Percentiles rank a stretch among this genome's conserved stretches.
phyloP scores from a whole-genome alignment of 495 filamentous ascomycete species.

The Oleoguttula mirabilis region DNA sequence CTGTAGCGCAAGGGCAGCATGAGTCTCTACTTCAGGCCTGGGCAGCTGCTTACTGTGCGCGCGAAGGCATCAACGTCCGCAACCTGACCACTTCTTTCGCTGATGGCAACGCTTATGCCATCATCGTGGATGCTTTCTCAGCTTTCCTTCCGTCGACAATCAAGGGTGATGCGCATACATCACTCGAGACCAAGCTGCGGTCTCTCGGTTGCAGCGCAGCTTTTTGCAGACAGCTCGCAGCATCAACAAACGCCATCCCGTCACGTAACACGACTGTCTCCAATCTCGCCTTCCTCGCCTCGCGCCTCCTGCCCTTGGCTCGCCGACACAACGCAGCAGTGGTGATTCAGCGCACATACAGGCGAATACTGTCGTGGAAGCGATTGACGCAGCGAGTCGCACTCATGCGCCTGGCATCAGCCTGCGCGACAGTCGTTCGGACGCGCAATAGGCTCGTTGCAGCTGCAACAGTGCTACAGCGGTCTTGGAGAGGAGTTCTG shows the following conservation, averaged over 20 bases:
- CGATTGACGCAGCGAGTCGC: slow-evolving; percentile 15
- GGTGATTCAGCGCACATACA: slow-evolving; percentile 38
- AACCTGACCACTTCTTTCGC: slow-evolving; percentile 53
- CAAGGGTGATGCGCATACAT: background rate
- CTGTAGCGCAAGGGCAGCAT: background rate
- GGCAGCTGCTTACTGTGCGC: slow-evolving; percentile 38
- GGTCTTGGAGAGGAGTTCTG: slow-evolving; percentile 29
- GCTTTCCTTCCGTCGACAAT: slow-evolving; percentile 23
- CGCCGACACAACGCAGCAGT: slow-evolving; percentile 40
- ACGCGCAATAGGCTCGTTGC: slow-evolving; percentile 21
- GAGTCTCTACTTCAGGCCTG: slow-evolving; percentile 40
- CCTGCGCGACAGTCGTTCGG: slow-evolving; percentile 27
- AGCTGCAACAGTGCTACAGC: slow-evolving; percentile 31
- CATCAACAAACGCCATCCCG: slow-evolving; percentile 23
- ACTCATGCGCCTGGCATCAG: slow-evolving; percentile 24
- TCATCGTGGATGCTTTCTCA: slow-evolving; percentile 50
- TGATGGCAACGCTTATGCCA: slow-evolving; percentile 42
- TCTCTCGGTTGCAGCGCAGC: slow-evolving; percentile 27
- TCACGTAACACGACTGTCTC: slow-evolving; percentile 42
- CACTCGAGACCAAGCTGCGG: slow-evolving; percentile 24
- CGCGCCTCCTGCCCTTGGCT: slow-evolving; percentile 44
- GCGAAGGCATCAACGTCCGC: slow-evolving; percentile 36
- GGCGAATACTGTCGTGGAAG: slow-evolving; percentile 13
- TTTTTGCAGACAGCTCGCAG: slow-evolving; percentile 28
- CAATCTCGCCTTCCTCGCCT: slow-evolving; percentile 50